Percentiles rank a stretch among this genome's conserved stretches.
These are phyloP conservation scores for Linnemannia elongata DNA, from an alignment of 192 early-diverging fungal genomes.

Conservation along the genomic window DNA sequence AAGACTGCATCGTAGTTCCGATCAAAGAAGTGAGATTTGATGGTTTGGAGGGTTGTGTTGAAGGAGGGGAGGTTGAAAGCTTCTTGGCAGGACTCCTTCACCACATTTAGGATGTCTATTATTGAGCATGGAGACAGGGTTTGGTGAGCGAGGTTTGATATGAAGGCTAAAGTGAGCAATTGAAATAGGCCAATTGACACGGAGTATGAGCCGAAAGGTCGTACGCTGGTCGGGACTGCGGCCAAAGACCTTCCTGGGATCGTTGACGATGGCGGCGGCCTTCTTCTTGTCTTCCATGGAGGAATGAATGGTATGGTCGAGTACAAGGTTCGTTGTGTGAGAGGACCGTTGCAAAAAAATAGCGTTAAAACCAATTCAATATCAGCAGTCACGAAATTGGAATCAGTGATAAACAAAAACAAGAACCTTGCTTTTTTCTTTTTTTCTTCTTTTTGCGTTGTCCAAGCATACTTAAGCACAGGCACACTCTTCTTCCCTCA, in stretches of 20 bases:
- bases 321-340: background rate
- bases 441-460: conserved; percentile 19
- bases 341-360: background rate
- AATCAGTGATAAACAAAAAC: conserved; percentile 14
- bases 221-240: conserved; percentile 67
- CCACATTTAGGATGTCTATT: conserved; percentile 72
- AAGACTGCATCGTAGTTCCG: conserved; percentile 91
- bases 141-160: background rate
- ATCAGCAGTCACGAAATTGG: conserved; percentile 15
- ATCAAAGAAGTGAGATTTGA: conserved; percentile 86
- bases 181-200: background rate
- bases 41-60: conserved; percentile 71
- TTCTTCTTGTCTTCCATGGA: conserved; percentile 36
- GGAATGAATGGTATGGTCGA: background rate
- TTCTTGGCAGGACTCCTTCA: conserved; percentile 71
- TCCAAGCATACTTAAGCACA: background rate
- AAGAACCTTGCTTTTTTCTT: conserved; percentile 17
- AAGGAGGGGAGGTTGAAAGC: conserved; percentile 74
- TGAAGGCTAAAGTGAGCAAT: background rate
- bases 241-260: conserved; percentile 57
- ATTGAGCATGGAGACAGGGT: background rate
- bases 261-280: conserved; percentile 25
- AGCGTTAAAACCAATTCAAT: background rate
- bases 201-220: background rate
- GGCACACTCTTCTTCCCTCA: background rate